These are phyloP conservation scores for Scalesia atractyloides DNA, from an alignment of 129 eudicot genomes.

Conservation along the genomic window DNA sequence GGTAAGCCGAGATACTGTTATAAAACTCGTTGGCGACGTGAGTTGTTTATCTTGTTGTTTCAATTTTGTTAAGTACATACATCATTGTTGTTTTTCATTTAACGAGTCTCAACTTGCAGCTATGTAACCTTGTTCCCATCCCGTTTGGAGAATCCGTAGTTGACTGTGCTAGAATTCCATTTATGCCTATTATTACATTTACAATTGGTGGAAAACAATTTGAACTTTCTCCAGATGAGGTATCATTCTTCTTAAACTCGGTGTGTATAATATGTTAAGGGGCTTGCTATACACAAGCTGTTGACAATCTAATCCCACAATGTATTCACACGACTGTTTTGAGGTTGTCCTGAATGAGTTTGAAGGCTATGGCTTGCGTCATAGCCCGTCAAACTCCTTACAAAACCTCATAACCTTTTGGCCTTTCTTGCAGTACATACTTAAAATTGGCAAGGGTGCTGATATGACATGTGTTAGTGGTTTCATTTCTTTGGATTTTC, in stretches of 20 bases:
- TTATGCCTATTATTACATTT: slow-evolving; percentile 31
- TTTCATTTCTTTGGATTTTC: slow-evolving; percentile 43
- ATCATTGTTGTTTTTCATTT: background rate
- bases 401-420: too few species aligned
- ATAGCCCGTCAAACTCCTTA: too few species aligned
- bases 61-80: background rate
- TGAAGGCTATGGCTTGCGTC: too few species aligned
- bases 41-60: slow-evolving; percentile 5
- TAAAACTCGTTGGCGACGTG: background rate
- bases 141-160: slow-evolving; percentile 16
- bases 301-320: too few species aligned
- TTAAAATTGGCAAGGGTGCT: slow-evolving; percentile 42
- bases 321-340: too few species aligned
- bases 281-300: too few species aligned
- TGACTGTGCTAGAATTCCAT: slow-evolving; percentile 32
- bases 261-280: too few species aligned
- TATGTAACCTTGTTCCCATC: slow-evolving; percentile 22
- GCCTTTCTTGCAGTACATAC: slow-evolving; percentile 36
- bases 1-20: background rate
- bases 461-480: slow-evolving; percentile 45
- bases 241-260: background rate
- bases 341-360: too few species aligned
- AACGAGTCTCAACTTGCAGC: slow-evolving; percentile 16
- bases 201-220: slow-evolving; percentile 33
- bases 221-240: slow-evolving; percentile 34